Conservation (phyloP, 2,329 filamentous ascomycete species). For the Sporothrix curviconia region DNA sequence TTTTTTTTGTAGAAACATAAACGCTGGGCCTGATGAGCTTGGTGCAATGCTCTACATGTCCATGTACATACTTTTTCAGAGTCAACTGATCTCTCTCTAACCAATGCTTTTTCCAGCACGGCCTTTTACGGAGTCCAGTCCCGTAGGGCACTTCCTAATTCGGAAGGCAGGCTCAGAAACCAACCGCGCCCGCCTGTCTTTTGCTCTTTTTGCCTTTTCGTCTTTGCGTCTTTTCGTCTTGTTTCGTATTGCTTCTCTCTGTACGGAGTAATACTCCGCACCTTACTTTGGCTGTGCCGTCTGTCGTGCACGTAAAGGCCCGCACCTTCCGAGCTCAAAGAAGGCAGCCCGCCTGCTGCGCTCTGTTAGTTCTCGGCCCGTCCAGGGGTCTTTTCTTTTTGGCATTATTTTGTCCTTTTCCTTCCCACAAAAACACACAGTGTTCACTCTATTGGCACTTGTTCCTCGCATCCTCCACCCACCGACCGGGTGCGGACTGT, state of each 20-base stretch:
- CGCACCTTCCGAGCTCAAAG: background rate
- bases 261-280: background rate
- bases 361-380: too few relatives aligned
- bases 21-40: too few relatives aligned
- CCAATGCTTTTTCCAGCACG: too few relatives aligned
- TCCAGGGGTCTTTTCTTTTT: background rate
- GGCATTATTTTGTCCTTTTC: background rate
- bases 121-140: too few relatives aligned
- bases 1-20: too few relatives aligned
- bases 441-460: background rate
- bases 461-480: conserved; percentile 1
- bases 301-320: background rate
- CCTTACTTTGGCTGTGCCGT: background rate
- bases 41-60: too few relatives aligned
- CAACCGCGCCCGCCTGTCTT: too few relatives aligned
- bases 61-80: too few relatives aligned
- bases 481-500: background rate
- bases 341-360: conserved; percentile 1
- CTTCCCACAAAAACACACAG: background rate
- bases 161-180: too few relatives aligned
- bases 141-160: too few relatives aligned
- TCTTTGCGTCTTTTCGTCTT: background rate
- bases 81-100: too few relatives aligned
- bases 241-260: background rate
- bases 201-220: background rate